These are phyloP conservation scores for Myriosclerotinia duriaeana DNA, from an alignment of 2,329 filamentous ascomycete species.

Conservation along the genomic window DNA sequence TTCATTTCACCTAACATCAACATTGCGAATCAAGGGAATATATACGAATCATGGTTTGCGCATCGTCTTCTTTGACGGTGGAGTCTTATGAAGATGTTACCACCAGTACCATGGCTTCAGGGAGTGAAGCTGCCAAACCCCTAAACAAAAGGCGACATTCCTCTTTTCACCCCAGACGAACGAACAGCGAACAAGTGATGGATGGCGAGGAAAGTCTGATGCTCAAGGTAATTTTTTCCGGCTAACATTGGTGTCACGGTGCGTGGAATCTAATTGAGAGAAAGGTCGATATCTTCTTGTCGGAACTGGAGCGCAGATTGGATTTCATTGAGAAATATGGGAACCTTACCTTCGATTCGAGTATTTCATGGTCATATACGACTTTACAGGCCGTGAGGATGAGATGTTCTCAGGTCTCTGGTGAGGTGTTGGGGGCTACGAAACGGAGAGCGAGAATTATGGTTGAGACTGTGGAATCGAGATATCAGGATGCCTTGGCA, in stretches of 20 bases:
- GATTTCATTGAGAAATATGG: constrained; percentile 88
- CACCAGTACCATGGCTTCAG: constrained; percentile 30
- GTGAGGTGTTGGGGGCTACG: constrained; percentile 84
- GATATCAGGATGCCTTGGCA: constrained; percentile 82
- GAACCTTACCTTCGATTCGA: constrained; percentile 77
- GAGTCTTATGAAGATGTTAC: constrained; percentile 37
- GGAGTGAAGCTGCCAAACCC: constrained; percentile 30
- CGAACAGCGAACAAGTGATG: constrained; percentile 60
- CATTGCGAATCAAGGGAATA: neutral
- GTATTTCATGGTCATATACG: constrained; percentile 79
- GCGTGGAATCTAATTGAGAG: constrained; percentile 18
- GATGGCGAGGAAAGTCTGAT: constrained; percentile 62
- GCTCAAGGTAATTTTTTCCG: constrained; percentile 50
- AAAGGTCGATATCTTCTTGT: constrained; percentile 76
- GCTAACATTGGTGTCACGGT: neutral
- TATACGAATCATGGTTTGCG: constrained; percentile 37
- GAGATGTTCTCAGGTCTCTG: constrained; percentile 85
- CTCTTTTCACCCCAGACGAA: constrained; percentile 53
- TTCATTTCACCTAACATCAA: neutral
- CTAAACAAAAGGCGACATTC: constrained; percentile 51
- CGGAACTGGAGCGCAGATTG: constrained; percentile 81
- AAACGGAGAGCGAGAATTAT: constrained; percentile 81
- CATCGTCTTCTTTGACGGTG: constrained; percentile 39
- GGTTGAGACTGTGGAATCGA: constrained; percentile 85
- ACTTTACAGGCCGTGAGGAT: constrained; percentile 85